phyloP scores from a whole-genome alignment of 2,329 filamentous ascomycete species.

The Claviceps capensis region DNA sequence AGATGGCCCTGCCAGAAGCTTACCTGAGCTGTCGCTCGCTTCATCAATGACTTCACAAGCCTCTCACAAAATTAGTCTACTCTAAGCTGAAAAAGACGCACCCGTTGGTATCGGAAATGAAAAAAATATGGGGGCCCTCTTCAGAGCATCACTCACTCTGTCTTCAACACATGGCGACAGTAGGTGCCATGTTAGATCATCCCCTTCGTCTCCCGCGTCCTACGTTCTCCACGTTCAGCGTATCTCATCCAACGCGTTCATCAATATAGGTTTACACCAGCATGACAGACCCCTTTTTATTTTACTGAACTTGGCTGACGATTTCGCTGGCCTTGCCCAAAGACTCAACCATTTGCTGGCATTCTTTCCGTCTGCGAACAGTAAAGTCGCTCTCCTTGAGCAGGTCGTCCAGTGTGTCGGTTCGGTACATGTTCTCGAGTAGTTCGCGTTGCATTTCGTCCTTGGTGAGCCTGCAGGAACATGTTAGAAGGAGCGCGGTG shows the following conservation, averaged over 20 bases:
- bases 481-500: neutral
- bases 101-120: constrained; percentile 24
- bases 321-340: constrained; percentile 85
- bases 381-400: constrained; percentile 99
- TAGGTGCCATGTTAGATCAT: neutral
- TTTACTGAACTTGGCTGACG: constrained; percentile 64
- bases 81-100: constrained; percentile 18
- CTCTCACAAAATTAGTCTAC: constrained; percentile 19
- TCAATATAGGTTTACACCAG: neutral
- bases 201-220: neutral
- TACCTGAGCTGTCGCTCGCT: neutral
- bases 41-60: neutral
- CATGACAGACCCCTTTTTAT: constrained; percentile 17
- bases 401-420: constrained; percentile 77
- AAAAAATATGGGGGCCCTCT: constrained; percentile 8
- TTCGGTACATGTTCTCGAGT: constrained; percentile 93
- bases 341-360: constrained; percentile 97
- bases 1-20: neutral
- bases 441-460: constrained; percentile 98
- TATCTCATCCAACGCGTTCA: neutral
- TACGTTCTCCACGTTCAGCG: neutral
- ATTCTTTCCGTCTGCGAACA: constrained; percentile 86
- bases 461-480: constrained; percentile 60
- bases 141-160: neutral
- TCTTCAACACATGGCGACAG: neutral